Percentiles rank a stretch among this genome's conserved stretches.
Conservation (phyloP, 371 early-diverging fungal species). For the Syncephalis plumigaleata region DNA sequence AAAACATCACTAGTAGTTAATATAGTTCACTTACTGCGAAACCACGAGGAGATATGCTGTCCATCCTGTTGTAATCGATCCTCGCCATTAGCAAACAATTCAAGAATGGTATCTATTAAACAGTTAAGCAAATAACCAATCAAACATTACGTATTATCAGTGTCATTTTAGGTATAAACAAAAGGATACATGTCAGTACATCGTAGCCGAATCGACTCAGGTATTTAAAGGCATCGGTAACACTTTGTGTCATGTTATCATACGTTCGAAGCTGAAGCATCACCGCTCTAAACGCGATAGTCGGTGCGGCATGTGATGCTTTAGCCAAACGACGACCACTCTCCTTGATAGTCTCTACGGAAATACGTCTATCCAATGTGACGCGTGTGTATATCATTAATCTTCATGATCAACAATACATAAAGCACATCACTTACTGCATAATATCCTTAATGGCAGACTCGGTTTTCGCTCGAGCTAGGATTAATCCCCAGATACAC, state of each 20-base stretch:
- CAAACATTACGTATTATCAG: too few species aligned
- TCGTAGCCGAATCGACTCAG: slow-evolving; percentile 72
- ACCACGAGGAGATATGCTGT: slow-evolving; percentile 20
- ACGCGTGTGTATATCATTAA: not conserved
- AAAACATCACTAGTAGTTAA: not conserved
- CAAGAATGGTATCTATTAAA: slow-evolving; percentile 2
- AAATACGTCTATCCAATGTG: slow-evolving; percentile 25
- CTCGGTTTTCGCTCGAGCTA: slow-evolving; percentile 28
- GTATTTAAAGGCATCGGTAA: slow-evolving; percentile 79
- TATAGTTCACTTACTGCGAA: slow-evolving; percentile 14
- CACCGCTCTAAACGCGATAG: slow-evolving; percentile 52
- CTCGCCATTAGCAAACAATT: slow-evolving; percentile 1
- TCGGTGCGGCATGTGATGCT: slow-evolving; percentile 64
- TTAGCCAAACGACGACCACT: slow-evolving; percentile 73
- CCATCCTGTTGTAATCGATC: slow-evolving; percentile 10
- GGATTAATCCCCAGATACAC: slow-evolving; percentile 18
- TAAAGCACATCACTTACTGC: slow-evolving; percentile 16
- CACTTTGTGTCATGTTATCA: slow-evolving; percentile 64
- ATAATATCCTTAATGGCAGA: slow-evolving; percentile 40
- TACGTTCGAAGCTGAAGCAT: slow-evolving; percentile 65
- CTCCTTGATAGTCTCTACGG: slow-evolving; percentile 61
- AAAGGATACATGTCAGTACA: slow-evolving; percentile 37
- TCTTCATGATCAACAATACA: too few species aligned
- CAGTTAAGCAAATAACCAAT: not conserved
- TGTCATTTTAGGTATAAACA: too few species aligned